Conservation (phyloP, 23 red algal genomes). For the Gracilaria gracilis region DNA sequence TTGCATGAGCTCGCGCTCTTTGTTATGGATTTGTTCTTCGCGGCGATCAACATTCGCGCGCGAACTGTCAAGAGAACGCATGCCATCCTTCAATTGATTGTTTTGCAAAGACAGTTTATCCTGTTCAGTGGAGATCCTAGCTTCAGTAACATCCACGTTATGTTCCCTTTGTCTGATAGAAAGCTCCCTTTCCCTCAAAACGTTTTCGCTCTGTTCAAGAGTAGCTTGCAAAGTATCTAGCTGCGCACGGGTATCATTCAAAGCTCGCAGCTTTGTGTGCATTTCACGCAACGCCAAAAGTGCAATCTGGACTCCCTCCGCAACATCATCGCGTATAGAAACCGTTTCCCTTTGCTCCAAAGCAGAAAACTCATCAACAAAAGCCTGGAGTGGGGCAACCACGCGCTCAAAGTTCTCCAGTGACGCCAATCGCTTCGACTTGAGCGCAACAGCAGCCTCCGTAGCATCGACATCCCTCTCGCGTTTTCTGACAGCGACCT, state of each 20-base stretch:
- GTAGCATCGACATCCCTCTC: constrained; percentile 20
- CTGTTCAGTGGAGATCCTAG: neutral
- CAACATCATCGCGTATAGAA: constrained; percentile 30
- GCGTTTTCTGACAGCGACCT: constrained; percentile 10
- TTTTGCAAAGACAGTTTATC: constrained; percentile 30
- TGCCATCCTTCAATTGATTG: constrained; percentile 16
- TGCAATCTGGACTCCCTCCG: constrained; percentile 16
- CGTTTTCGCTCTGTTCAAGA: constrained; percentile 8
- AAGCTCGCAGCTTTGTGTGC: neutral
- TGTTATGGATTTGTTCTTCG: constrained; percentile 30
- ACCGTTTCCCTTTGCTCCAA: constrained; percentile 16
- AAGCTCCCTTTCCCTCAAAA: constrained; percentile 6
- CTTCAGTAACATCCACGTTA: constrained; percentile 2
- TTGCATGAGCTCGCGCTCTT: constrained; percentile 31
- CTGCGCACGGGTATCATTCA: constrained; percentile 15
- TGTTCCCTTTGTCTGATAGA: constrained; percentile 29
- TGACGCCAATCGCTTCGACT: constrained; percentile 16
- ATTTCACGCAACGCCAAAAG: constrained; percentile 16
- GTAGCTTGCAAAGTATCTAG: constrained; percentile 21
- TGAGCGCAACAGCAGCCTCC: constrained; percentile 14
- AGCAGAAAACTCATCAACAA: constrained; percentile 41
- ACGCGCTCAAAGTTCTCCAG: constrained; percentile 43
- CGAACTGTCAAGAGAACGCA: constrained; percentile 45
- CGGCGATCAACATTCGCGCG: constrained; percentile 36
- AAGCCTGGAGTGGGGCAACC: constrained; percentile 34